Evolutionary conservation across 192 early-diverging fungal genomes (phyloP).

Genomic region (Coemansia sp.): DNA sequence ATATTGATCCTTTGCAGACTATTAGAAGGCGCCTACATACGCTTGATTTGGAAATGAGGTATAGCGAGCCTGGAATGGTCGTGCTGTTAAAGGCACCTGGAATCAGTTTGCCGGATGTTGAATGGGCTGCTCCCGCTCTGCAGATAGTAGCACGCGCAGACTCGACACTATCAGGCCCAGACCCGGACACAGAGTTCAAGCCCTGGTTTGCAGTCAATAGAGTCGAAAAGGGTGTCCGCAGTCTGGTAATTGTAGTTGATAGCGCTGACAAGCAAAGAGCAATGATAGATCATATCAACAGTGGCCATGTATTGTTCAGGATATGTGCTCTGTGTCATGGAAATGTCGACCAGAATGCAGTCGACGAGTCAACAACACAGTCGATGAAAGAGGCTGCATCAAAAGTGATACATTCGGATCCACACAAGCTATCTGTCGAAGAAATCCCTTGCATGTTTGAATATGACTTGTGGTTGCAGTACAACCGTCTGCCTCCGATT

Average conservation of each 20-base stretch:
- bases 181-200: slow-evolving; percentile 12
- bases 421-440: neutral
- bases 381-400: slow-evolving; percentile 32
- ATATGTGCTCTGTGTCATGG: slow-evolving; percentile 44
- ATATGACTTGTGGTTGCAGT: slow-evolving; percentile 20
- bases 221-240: slow-evolving; percentile 58
- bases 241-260: slow-evolving; percentile 45
- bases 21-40: slow-evolving; percentile 44
- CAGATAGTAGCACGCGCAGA: too few relatives aligned
- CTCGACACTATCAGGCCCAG: too few relatives aligned
- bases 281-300: too few relatives aligned
- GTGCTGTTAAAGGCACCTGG: slow-evolving; percentile 63
- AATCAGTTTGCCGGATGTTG: slow-evolving; percentile 15
- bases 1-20: slow-evolving; percentile 43
- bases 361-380: slow-evolving; percentile 28
- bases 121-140: slow-evolving; percentile 29
- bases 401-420: too few relatives aligned
- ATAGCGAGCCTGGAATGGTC: slow-evolving; percentile 56
- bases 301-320: slow-evolving; percentile 20
- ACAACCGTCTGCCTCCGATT: slow-evolving; percentile 37
- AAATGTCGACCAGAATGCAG: slow-evolving; percentile 27
- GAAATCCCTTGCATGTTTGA: neutral
- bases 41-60: slow-evolving; percentile 49
- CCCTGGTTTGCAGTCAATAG: slow-evolving; percentile 52
- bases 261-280: slow-evolving; percentile 14